These are phyloP conservation scores for Tripidium arundinaceum DNA, from an alignment of 202 grass and related monocot genomes.

Conservation along the genomic window DNA sequence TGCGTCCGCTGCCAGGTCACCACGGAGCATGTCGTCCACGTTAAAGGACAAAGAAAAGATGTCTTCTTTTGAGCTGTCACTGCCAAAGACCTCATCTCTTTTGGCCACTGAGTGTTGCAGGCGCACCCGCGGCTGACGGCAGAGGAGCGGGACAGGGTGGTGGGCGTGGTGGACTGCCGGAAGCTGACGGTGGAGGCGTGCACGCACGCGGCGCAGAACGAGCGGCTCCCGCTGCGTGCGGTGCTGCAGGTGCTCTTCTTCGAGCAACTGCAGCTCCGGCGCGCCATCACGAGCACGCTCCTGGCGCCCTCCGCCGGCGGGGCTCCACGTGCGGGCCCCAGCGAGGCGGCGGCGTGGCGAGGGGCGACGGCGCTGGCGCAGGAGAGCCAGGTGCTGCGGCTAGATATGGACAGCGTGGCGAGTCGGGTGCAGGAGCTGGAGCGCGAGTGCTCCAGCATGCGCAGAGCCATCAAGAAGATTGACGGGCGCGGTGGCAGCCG, in stretches of 20 bases:
- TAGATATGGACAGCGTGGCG: slow-evolving; percentile 97
- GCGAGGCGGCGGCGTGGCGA: slow-evolving; percentile 49
- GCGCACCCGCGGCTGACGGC: slow-evolving; percentile 66
- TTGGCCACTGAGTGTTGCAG: slow-evolving; percentile 14
- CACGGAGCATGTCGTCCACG: not conserved
- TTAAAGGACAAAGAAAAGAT: not conserved
- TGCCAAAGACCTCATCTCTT: not conserved
- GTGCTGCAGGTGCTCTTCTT: slow-evolving; percentile 98
- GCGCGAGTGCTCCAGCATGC: slow-evolving; percentile 82
- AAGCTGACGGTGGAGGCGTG: slow-evolving; percentile 96
- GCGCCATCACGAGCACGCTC: slow-evolving; percentile 69
- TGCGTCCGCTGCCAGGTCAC: not conserved
- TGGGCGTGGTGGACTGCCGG: slow-evolving; percentile 71
- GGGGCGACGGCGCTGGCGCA: slow-evolving; percentile 35
- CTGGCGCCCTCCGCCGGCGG: slow-evolving; percentile 32
- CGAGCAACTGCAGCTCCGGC: slow-evolving; percentile 96
- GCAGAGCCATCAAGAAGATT: slow-evolving; percentile 80
- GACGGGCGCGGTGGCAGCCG: slow-evolving; percentile 39
- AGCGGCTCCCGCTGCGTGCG: slow-evolving; percentile 75
- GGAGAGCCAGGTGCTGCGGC: slow-evolving; percentile 90
- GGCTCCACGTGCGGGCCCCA: slow-evolving; percentile 22
- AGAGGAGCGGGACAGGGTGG: slow-evolving; percentile 86
- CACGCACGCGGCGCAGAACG: slow-evolving; percentile 91
- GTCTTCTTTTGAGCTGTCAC: not conserved
- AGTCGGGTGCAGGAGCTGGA: slow-evolving; percentile 89